Conservation (phyloP, 2,329 filamentous ascomycete genomes). For the Tolypocladium guangdongense region DNA sequence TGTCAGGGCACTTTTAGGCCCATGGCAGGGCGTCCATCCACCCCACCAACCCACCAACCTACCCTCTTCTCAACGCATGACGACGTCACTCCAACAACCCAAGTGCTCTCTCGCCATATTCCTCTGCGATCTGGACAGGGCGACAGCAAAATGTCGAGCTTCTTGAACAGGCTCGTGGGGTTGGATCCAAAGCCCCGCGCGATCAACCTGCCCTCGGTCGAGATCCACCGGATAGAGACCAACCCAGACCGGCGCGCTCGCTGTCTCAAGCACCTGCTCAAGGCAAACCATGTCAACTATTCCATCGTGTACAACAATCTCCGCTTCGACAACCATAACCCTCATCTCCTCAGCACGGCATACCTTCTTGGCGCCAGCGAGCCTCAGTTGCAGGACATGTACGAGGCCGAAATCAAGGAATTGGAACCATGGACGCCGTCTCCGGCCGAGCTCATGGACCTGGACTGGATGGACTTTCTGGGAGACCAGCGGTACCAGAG, state of each 20-base stretch:
- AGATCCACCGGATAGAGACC: slow-evolving; percentile 71
- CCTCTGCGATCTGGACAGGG: not conserved
- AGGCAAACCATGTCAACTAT: slow-evolving; percentile 85
- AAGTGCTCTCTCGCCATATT: not conserved
- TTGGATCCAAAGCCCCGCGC: slow-evolving; percentile 16
- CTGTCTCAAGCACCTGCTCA: slow-evolving; percentile 80
- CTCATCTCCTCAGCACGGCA: slow-evolving; percentile 73
- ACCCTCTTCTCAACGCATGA: not conserved
- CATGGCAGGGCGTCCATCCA: not conserved
- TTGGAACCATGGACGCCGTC: slow-evolving; percentile 76
- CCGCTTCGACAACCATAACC: slow-evolving; percentile 70
- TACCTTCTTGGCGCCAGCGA: slow-evolving; percentile 72
- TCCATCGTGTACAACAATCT: slow-evolving; percentile 69
- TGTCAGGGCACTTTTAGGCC: not conserved
- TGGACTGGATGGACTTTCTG: slow-evolving; percentile 80
- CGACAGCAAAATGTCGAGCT: slow-evolving; percentile 17
- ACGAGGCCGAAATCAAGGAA: slow-evolving; percentile 61
- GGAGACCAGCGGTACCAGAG: slow-evolving; percentile 75
- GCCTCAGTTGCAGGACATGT: slow-evolving; percentile 66
- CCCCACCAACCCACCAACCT: not conserved
- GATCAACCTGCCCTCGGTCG: slow-evolving; percentile 54
- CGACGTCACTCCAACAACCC: not conserved
- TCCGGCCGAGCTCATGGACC: slow-evolving; percentile 68
- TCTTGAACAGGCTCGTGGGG: slow-evolving; percentile 19
- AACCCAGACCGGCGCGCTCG: slow-evolving; percentile 67